Base-by-base conservation (phyloP, 2,329 filamentous ascomycete species). In the Hansfordia pulvinata region DNA sequence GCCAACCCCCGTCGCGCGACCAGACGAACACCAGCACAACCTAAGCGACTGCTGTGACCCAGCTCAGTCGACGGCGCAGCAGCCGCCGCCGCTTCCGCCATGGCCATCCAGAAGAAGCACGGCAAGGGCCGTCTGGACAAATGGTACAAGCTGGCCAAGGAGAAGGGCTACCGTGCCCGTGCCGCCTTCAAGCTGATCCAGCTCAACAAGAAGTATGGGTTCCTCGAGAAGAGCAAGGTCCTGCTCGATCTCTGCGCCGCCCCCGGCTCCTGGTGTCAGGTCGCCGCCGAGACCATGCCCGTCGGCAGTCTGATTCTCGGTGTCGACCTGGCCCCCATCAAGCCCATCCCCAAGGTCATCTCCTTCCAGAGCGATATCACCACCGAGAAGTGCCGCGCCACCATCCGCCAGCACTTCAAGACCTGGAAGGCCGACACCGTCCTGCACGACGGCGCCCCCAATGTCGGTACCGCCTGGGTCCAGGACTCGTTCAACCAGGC, bases 81-180 rank as follows among this genome's bases (percentile, higher is more conserved):
- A 23, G 20, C 18, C 10, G 10, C 21, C 24, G 16, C 23, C 20
- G 14, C 25, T 18, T 25, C 35, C 32, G 43, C 39, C 30, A 96
- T 96, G 90, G 86, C 83, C 47, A 88, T 96, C 46, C 84, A 96
- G 50, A 94, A 96, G 69, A 96, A 96, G 69, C 81, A 93, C 61
- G 88, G 85, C 60, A 96, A 96, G 63, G 88, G 88, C 56, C 86
- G 88, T 71, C 68, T 94, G 46, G 90, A 98, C 58, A 94, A 96
- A 58, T 96, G 86, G 83, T 98, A 96, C 60, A 88, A 86, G 52
- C 76, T 96, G 45, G 90, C 90, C 35, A 98, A 98, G 57, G 90
- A 98, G 54, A 96, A 94, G 56, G 90, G 90, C 35, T 98, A 94
- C 51, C 70, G 90, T 46, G 88, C 90, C 35, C 73, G 90, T 68